Conservation (phyloP, 495 filamentous ascomycete genomes). For the Hyaloscypha finlandica region DNA sequence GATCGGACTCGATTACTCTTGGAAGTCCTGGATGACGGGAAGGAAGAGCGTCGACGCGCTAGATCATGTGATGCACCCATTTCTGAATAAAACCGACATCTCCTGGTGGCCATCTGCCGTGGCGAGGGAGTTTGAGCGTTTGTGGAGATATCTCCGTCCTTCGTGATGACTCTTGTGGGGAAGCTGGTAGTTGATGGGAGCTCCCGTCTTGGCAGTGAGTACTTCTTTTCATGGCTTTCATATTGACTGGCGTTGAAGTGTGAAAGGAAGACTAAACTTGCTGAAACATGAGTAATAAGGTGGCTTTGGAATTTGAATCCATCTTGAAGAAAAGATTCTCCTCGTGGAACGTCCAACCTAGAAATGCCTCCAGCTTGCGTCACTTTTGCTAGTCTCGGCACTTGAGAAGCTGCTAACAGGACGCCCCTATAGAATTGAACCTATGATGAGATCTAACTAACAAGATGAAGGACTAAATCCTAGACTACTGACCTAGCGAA, state of each 20-base stretch:
- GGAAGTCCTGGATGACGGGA: conserved; percentile 49
- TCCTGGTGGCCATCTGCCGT: conserved; percentile 53
- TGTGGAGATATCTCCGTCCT: not conserved
- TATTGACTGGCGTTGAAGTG: not conserved
- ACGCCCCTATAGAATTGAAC: not conserved
- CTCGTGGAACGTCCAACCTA: too few species aligned
- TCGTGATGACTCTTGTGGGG: too few species aligned
- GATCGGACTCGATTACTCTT: conserved; percentile 49
- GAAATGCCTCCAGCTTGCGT: too few species aligned
- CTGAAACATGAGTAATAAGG: too few species aligned
- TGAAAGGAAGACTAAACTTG: not conserved
- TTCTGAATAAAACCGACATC: conserved; percentile 52
- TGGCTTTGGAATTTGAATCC: too few species aligned
- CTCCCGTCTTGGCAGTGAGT: not conserved
- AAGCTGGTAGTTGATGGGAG: not conserved
- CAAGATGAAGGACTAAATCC: too few species aligned
- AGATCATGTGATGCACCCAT: conserved; percentile 49
- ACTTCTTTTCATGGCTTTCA: not conserved
- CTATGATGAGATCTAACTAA: too few species aligned
- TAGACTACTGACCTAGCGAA: too few species aligned
- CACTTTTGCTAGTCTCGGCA: too few species aligned
- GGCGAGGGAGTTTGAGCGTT: conserved; percentile 33
- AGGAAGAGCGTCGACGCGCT: conserved; percentile 50
- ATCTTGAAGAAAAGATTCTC: too few species aligned
- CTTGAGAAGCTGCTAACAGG: too few species aligned